Conservation (phyloP, 2,329 filamentous ascomycete genomes). For the Microsporum canis region DNA sequence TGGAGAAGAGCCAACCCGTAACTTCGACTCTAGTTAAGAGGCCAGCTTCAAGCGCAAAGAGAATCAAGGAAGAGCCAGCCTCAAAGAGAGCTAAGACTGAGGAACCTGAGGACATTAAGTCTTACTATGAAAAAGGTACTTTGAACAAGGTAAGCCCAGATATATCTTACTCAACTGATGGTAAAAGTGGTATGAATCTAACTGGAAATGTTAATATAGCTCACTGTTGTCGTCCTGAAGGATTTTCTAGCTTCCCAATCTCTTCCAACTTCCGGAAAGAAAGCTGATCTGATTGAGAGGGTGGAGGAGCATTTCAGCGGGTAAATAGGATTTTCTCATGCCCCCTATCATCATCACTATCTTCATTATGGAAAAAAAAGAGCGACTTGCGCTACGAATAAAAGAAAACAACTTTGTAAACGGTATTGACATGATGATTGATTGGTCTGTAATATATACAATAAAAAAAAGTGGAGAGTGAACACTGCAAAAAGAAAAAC, state of each 20-base stretch:
- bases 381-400: neutral
- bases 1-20: slow-evolving; percentile 32
- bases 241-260: slow-evolving; percentile 37
- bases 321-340: neutral
- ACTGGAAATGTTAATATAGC: slow-evolving; percentile 17
- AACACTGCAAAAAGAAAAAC: neutral
- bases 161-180: neutral
- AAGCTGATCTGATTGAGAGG: slow-evolving; percentile 41
- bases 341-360: neutral
- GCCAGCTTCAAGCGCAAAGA: slow-evolving; percentile 17
- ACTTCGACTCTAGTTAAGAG: slow-evolving; percentile 41
- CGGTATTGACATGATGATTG: neutral
- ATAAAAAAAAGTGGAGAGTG: neutral
- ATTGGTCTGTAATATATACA: neutral
- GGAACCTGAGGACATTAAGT: slow-evolving; percentile 31
- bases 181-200: neutral
- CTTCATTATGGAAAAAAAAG: neutral
- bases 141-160: slow-evolving; percentile 28
- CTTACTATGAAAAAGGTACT: slow-evolving; percentile 32
- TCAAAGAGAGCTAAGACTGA: slow-evolving; percentile 39
- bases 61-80: slow-evolving; percentile 20
- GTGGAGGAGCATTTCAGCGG: slow-evolving; percentile 39
- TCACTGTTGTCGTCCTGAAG: slow-evolving; percentile 39
- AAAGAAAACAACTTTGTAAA: neutral
- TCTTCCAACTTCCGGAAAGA: slow-evolving; percentile 36